These are phyloP conservation scores for Tanacetum coccineum DNA, from an alignment of 129 eudicot species.

Conservation along the genomic window DNA sequence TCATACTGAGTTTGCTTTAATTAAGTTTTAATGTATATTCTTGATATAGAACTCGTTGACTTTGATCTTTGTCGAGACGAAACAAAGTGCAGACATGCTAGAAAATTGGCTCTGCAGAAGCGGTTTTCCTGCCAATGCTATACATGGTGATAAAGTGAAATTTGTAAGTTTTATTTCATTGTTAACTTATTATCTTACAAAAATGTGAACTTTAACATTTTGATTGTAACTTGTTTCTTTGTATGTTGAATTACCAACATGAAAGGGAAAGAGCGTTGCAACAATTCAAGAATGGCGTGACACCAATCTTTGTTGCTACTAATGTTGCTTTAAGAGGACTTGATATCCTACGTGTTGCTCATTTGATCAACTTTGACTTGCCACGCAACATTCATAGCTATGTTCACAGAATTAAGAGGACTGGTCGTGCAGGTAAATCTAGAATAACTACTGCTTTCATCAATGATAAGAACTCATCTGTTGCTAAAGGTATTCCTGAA, in stretches of 20 bases:
- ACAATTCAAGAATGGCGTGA: constrained; percentile 45
- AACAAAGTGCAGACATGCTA: constrained; percentile 54
- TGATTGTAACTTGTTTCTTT: not conserved
- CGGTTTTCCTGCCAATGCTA: constrained; percentile 59
- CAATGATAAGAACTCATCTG: constrained; percentile 33
- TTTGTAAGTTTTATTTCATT: constrained; percentile 32
- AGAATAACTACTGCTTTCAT: constrained; percentile 66
- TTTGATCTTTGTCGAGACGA: constrained; percentile 70
- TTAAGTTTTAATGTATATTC: not conserved
- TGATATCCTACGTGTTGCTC: constrained; percentile 63
- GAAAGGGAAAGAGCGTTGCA: constrained; percentile 59
- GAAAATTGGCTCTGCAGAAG: constrained; percentile 45
- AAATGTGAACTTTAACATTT: no score
- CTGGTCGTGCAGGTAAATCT: constrained; percentile 78
- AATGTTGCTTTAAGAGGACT: constrained; percentile 79
- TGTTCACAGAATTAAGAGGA: constrained; percentile 73
- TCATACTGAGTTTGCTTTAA: not conserved
- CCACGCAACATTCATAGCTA: constrained; percentile 65
- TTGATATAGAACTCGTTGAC: constrained; percentile 49
- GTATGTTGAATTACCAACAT: constrained; percentile 18
- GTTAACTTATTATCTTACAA: no score
- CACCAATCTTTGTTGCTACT: constrained; percentile 67
- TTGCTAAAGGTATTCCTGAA: constrained; percentile 54
- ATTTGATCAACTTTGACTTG: constrained; percentile 63
- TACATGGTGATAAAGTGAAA: constrained; percentile 81